Conservation (phyloP, 2,329 filamentous ascomycete species). For the Fusarium newnesense region DNA sequence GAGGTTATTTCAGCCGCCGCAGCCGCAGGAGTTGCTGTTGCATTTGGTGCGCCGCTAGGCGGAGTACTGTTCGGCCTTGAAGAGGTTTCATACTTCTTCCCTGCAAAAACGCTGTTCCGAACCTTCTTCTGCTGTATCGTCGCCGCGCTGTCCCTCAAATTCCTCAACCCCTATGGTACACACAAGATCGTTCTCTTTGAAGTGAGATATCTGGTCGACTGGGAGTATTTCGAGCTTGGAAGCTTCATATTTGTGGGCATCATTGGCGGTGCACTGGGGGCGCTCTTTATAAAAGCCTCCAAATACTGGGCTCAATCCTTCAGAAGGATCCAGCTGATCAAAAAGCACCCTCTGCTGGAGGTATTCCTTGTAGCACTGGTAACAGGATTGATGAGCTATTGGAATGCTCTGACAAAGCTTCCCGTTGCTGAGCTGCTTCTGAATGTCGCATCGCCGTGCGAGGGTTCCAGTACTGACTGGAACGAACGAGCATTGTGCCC, state of each 20-base stretch:
- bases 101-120: slow-evolving; percentile 94
- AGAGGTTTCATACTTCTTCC: slow-evolving; percentile 97
- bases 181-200: slow-evolving; percentile 97
- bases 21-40: slow-evolving; percentile 90
- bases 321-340: slow-evolving; percentile 82
- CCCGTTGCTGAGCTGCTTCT: slow-evolving; percentile 91
- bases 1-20: slow-evolving; percentile 94
- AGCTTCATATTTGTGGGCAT: slow-evolving; percentile 88
- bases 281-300: slow-evolving; percentile 96
- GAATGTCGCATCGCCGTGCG: slow-evolving; percentile 89
- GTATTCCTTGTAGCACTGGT: slow-evolving; percentile 87
- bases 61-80: slow-evolving; percentile 94
- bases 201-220: slow-evolving; percentile 89
- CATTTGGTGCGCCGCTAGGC: slow-evolving; percentile 88
- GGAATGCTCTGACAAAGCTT: slow-evolving; percentile 90
- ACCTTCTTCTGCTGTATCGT: slow-evolving; percentile 99
- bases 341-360: slow-evolving; percentile 84
- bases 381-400: slow-evolving; percentile 88
- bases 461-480: slow-evolving; percentile 71
- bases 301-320: slow-evolving; percentile 90
- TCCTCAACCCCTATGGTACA: slow-evolving; percentile 94
- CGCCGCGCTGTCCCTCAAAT: slow-evolving; percentile 90
- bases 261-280: slow-evolving; percentile 84
- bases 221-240: slow-evolving; percentile 91
- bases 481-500: slow-evolving; percentile 82